A percentile compares a stretch with the other conserved stretches of the same genome.
These are phyloP conservation scores for Lipomyces sp. DNA, from an alignment of 805 yeast species.

Conservation along the genomic window DNA sequence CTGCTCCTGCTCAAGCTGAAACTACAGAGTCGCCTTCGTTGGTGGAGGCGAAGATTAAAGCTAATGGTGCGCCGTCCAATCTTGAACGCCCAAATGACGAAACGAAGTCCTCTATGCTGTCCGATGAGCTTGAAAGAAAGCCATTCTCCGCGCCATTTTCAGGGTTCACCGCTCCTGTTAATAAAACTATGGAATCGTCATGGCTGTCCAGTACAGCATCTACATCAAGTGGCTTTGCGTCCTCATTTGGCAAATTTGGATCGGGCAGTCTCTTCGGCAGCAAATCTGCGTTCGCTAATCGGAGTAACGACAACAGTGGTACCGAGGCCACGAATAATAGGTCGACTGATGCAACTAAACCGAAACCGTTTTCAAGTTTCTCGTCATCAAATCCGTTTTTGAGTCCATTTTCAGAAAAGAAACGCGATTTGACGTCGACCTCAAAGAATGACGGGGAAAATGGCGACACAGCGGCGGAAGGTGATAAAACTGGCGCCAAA, in stretches of 20 bases:
- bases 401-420: slow-evolving; percentile 6
- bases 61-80: too few species aligned
- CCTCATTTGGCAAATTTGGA: too few species aligned
- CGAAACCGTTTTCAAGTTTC: slow-evolving; percentile 9
- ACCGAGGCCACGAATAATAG: too few species aligned
- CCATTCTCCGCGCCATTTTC: background rate
- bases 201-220: background rate
- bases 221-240: background rate
- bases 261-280: background rate
- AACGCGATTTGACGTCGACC: background rate
- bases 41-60: too few species aligned
- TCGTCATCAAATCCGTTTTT: slow-evolving; percentile 18
- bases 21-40: too few species aligned
- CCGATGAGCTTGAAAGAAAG: background rate
- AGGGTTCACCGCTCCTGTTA: background rate
- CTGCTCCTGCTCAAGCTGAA: background rate
- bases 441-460: slow-evolving; percentile 28
- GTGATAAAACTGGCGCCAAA: slow-evolving; percentile 22
- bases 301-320: too few species aligned
- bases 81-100: too few species aligned
- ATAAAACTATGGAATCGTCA: background rate
- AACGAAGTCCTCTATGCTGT: background rate
- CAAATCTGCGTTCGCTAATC: background rate
- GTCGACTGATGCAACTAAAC: background rate
- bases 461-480: slow-evolving; percentile 28